These are phyloP conservation scores for Anethum foeniculum DNA, from an alignment of 140 eudicot species.

Conservation along the genomic window DNA sequence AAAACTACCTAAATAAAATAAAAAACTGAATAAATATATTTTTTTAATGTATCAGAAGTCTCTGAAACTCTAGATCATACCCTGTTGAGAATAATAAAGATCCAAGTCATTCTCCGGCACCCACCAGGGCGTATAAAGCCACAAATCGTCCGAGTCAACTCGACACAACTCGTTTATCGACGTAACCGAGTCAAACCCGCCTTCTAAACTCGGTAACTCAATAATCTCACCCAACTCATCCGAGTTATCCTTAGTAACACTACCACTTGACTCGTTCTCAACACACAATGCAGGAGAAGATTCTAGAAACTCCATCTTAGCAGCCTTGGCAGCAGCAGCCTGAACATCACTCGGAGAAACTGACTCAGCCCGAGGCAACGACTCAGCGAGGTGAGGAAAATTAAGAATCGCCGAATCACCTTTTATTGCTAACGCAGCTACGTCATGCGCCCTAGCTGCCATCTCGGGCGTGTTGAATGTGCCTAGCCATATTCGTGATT, in stretches of 20 bases:
- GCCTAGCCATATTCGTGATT: constrained; percentile 76
- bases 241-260: background rate
- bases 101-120: constrained; percentile 37
- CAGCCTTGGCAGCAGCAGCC: constrained; percentile 72
- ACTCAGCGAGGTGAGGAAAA: constrained; percentile 52
- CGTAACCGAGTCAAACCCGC: constrained; percentile 36
- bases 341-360: constrained; percentile 52
- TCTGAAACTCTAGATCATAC: background rate
- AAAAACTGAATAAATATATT: background rate
- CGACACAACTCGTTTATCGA: constrained; percentile 32
- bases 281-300: constrained; percentile 9
- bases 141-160: constrained; percentile 56
- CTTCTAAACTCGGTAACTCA: constrained; percentile 75
- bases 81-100: constrained; percentile 34
- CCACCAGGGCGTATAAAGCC: constrained; percentile 65
- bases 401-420: constrained; percentile 56
- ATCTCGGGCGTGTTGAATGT: constrained; percentile 62
- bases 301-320: constrained; percentile 33
- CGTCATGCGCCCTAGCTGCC: constrained; percentile 83
- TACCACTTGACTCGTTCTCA: background rate
- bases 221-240: constrained; percentile 65
- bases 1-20: background rate
- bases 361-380: constrained; percentile 55
- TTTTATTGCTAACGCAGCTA: constrained; percentile 51
- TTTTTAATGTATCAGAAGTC: background rate